These are phyloP conservation scores for Sonneratia caseolaris DNA, from an alignment of 345 rosid genomes.

Conservation along the genomic window DNA sequence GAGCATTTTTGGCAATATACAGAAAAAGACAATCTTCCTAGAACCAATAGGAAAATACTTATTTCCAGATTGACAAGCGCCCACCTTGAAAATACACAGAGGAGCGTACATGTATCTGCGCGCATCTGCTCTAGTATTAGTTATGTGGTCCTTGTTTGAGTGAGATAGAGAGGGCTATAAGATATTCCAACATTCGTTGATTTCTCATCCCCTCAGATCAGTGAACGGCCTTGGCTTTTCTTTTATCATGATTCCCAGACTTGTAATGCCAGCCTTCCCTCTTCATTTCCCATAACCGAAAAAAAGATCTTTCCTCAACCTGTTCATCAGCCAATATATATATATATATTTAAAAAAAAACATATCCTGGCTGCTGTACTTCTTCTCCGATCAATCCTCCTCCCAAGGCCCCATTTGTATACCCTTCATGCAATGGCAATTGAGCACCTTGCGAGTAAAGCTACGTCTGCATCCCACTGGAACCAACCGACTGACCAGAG, in stretches of 20 bases:
- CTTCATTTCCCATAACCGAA: conserved; percentile 1
- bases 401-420: not conserved
- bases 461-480: not conserved
- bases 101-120: not conserved
- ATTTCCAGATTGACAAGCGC: conserved; percentile 13
- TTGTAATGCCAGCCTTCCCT: not conserved
- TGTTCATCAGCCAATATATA: not conserved
- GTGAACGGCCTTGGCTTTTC: conserved; percentile 48
- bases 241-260: conserved; percentile 18
- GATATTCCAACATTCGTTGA: conserved; percentile 47
- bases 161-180: conserved; percentile 12
- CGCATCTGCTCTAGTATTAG: not conserved
- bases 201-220: conserved; percentile 30
- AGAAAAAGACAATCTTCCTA: conserved; percentile 17
- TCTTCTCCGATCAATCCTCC: not conserved
- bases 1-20: too few species aligned
- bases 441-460: conserved; percentile 11
- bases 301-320: too few species aligned
- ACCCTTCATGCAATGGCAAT: conserved; percentile 24
- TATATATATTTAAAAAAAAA: too few species aligned
- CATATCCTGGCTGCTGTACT: not conserved
- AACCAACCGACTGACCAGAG: not conserved
- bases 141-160: not conserved
- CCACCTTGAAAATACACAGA: not conserved
- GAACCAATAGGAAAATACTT: conserved; percentile 16